Base-by-base conservation (phyloP, 257 asterid species). In the Penstemon eatonii region DNA sequence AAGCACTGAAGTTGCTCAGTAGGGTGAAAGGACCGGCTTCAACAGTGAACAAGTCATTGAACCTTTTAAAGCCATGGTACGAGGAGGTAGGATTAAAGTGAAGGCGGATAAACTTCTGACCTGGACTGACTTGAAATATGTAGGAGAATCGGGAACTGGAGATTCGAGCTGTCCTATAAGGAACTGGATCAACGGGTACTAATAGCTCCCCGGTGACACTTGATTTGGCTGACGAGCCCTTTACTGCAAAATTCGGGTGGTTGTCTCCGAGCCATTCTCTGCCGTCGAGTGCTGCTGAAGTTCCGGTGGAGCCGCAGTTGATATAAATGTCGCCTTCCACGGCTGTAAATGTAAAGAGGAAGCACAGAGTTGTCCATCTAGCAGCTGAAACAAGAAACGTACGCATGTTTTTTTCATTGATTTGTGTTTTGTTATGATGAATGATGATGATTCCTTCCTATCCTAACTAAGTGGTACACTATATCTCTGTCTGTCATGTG, bases 81-180 rank as follows among this genome's bases (percentile, higher is more conserved):
- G 9, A 38, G 47, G 9, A 38, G 47, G 47, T 46, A 5, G 73
- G 65, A 68, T 56, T 18, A 68, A 68, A 68, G 36, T 56, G 65
- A 68, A 68, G 73, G 36, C 65, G 65, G n/a, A 68, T 68, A 15
- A 68, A 9, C 19, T 68, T 57, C 73, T 7, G 60, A 33, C 73
- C 60, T n/a, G 66, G 60, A 47, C 37, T 12, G 9, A 58, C 59
- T 15, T 38, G 66, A 37, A 57, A 58, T 3, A 41, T 45, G 8
- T 68, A 68, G 4, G 66, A 68, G 41, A 68, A 68, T 8, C 15
- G 39, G 3, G 59, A 57, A n/a, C 7, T 13, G 38, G 73, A 57
- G 38, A 68, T 68, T 49, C 73, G 33, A 6, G 50, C 66, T 3
- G 66, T 56, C 6, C 25, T 46, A 33, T 38, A 58, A 7, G 56